Evolutionary conservation across 1,139 yeast genomes (phyloP), one percentile per base, ranked within the genome.

Genomic region (Zhuliangozyma parablackwelliae): DNA sequence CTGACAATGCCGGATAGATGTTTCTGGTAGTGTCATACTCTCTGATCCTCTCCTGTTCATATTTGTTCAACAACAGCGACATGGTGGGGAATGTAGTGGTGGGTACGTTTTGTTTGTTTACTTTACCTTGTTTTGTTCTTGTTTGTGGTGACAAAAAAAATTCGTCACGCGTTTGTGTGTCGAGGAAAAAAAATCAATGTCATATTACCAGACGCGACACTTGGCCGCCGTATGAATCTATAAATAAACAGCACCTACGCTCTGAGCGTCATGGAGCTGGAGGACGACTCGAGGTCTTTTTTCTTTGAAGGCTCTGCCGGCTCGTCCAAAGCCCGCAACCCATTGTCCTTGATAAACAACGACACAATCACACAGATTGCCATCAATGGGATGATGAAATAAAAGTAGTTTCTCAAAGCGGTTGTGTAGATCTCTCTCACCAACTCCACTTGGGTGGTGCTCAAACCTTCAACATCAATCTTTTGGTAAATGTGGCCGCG

Each of bases 301-400:
- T 29, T 38, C 24, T 32, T 39, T 16, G 4, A 16, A 16, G 16
- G 16, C 16, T 16, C 16, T 4, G 16, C 16, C 13, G 44, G 40
- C 16, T 34, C 25, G 38, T 68, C 75, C 32, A 64, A 50, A 34
- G 69, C 56, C 31, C 53, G 55, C 36, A 69, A 57, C 1, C 75
- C 75, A 30, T 57, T 50, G 44, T 72, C 78, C 37, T 54, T 61
- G 26, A 71, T 52, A 32, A 68, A 58, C 16, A 66, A 53, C 2
- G 66, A 57, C 16, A 61, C 48, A 1, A 65, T 21, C 23, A 69
- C 54, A 43, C 75, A 66, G 9, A 65, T 33, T 2, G 60, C 74
- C 46, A 69, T 57, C 35, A 71, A 55, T 7, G 78, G 75, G 31
- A 70, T 54, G 30, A 62, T 50, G 41, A 69, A 55, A 37, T 62